Conservation (phyloP, 2,329 filamentous ascomycete genomes). For the Emydomyces testavorans region DNA sequence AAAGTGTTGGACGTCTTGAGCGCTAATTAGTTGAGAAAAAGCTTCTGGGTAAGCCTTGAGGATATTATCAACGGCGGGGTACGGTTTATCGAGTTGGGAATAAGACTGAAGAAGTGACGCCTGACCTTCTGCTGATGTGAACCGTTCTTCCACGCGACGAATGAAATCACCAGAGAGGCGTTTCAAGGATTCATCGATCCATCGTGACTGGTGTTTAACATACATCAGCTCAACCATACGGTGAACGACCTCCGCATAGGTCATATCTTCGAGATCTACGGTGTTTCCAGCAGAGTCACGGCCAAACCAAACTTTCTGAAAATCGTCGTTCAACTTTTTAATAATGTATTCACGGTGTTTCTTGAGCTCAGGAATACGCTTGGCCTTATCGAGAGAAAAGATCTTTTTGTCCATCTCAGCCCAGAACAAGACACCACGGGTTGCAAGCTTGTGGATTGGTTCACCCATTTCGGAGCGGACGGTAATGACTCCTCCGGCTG, state of each 20-base stretch:
- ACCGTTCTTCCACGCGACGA: conserved; percentile 90
- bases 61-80: conserved; percentile 63
- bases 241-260: conserved; percentile 74
- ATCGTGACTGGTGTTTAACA: conserved; percentile 77
- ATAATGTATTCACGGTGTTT: conserved; percentile 87
- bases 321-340: conserved; percentile 89
- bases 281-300: conserved; percentile 68
- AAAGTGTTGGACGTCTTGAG: conserved; percentile 97
- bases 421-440: conserved; percentile 92
- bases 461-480: conserved; percentile 98
- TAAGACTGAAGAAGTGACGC: conserved; percentile 82
- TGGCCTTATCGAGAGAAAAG: conserved; percentile 90
- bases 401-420: conserved; percentile 98
- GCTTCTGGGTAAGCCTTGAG: conserved; percentile 75
- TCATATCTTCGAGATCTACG: conserved; percentile 91
- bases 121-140: conserved; percentile 60
- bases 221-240: conserved; percentile 85
- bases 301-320: conserved; percentile 95
- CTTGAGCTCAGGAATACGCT: conserved; percentile 75
- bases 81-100: conserved; percentile 74
- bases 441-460: conserved; percentile 97
- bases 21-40: conserved; percentile 85
- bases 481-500: conserved; percentile 87
- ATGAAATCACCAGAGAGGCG: conserved; percentile 90
- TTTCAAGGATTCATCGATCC: conserved; percentile 78